Conservation (phyloP, 202 grass and related monocot genomes). For the Alloteropsis angusta region DNA sequence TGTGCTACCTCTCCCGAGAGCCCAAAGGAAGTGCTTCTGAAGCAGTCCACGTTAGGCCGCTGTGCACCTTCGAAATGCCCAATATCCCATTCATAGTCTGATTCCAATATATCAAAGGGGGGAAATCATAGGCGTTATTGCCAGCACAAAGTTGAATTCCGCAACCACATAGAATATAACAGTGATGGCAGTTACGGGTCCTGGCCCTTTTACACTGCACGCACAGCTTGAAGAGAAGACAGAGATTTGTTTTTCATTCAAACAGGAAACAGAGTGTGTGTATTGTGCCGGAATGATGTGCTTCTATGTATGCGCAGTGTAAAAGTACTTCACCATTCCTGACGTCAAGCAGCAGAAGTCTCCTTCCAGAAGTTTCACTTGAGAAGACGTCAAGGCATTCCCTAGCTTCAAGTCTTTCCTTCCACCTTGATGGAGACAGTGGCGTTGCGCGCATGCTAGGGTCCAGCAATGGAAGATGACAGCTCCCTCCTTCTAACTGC, state of each 20-base stretch:
- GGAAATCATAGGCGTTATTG: neutral
- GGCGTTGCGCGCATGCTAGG: conserved; percentile 62
- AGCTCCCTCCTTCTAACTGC: conserved; percentile 86
- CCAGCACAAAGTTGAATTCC: neutral
- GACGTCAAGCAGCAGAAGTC: conserved; percentile 71
- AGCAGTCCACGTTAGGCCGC: conserved; percentile 82
- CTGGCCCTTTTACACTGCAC: neutral
- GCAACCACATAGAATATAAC: neutral
- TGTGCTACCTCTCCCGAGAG: conserved; percentile 61
- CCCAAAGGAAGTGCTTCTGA: conserved; percentile 92
- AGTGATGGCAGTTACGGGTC: neutral
- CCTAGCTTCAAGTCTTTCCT: conserved; percentile 50
- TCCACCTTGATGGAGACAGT: conserved; percentile 70
- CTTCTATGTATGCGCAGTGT: neutral
- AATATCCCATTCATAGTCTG: conserved; percentile 98
- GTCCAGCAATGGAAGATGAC: conserved; percentile 71
- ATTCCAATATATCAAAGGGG: neutral
- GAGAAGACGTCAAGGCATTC: conserved; percentile 26
- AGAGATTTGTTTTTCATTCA: neutral
- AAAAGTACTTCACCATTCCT: conserved; percentile 62
- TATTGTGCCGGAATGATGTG: neutral
- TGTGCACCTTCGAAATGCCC: conserved; percentile 93
- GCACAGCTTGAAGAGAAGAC: neutral
- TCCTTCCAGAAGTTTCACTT: conserved; percentile 28
- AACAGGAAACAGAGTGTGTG: neutral